Evolutionary conservation across 306 rosid species (phyloP), one percentile per base, ranked within the genome.

Genomic region (Rosa rugosa): DNA sequence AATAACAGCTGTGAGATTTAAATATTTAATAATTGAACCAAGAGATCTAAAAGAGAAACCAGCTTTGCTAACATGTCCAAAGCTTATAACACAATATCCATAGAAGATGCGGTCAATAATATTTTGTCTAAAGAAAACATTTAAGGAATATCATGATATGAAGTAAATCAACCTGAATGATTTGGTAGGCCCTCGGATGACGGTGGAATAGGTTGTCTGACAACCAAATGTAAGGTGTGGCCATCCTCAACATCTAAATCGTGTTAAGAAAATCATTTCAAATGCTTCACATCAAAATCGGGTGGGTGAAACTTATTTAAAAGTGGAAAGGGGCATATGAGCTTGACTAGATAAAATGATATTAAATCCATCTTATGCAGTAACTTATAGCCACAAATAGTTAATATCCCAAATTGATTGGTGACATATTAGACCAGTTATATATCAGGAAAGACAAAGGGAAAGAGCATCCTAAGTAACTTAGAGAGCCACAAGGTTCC

Each of bases 171-270:
- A 96, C 99, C 99, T 91, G 93, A 80, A 85, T 84, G 83, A 90
- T 77, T 78, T 66, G 81, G 80, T 75, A 87, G 82, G 70, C 86
- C 86, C 83, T 91, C 98, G 5, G 89, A 68, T 25, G 88, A 87
- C 59, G 86, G 83, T 54, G 89, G 86, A 81, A 85, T 69, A 69
- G 98, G 94, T 66, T 96, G 97, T 87, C 99, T 90, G 76, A 83
- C 91, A 83, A 96, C 98, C 92, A 96, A 40, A 87, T 93, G 99
- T 86, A 96, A 90, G 84, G 99, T 96, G 82, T 96, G 98, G 78
- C 99, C 99, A 83, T 96, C 99, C 85, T 96, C 99, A 82, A 96
- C 99, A 81, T 96, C 99, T 96, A 80, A 83, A 72, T 80, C 62
- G 59, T 68, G 86, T 93, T 88, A 93, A 80, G 83, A 87, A 85